These are phyloP conservation scores for Fraxinus albicans DNA, from an alignment of 305 asterid genomes.

Conservation along the genomic window DNA sequence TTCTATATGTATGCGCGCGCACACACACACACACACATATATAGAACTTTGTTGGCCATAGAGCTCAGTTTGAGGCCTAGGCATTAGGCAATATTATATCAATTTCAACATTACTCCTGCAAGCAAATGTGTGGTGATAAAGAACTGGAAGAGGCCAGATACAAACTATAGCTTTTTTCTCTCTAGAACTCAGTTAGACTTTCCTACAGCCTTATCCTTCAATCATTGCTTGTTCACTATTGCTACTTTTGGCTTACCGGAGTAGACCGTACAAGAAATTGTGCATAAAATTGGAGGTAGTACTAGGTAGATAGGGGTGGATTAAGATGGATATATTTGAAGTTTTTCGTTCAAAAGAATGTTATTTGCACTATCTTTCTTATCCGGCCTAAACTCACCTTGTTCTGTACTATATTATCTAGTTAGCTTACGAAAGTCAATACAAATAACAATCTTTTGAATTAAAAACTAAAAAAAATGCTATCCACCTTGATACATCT, in stretches of 20 bases:
- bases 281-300: not conserved
- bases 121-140: not conserved
- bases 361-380: not conserved
- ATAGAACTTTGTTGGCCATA: not conserved
- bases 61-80: conserved; percentile 2
- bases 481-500: not conserved
- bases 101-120: not conserved
- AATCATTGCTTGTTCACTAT: not conserved
- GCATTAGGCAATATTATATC: not conserved
- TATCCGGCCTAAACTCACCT: not conserved
- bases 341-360: not conserved
- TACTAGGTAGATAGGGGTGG: not conserved
- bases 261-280: not conserved
- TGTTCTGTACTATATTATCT: not conserved
- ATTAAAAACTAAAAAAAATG: not conserved
- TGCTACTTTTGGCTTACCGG: not conserved
- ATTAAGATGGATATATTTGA: not conserved
- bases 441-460: not conserved
- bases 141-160: conserved; percentile 1
- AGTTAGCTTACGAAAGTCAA: not conserved
- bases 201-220: not conserved
- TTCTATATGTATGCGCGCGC: not conserved
- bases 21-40: not conserved
- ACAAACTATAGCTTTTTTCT: not conserved
- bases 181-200: not conserved